A percentile compares a stretch with the other conserved stretches of the same genome.
These are phyloP conservation scores for Glonium stellatum DNA, from an alignment of 495 filamentous ascomycete species.

Conservation along the genomic window DNA sequence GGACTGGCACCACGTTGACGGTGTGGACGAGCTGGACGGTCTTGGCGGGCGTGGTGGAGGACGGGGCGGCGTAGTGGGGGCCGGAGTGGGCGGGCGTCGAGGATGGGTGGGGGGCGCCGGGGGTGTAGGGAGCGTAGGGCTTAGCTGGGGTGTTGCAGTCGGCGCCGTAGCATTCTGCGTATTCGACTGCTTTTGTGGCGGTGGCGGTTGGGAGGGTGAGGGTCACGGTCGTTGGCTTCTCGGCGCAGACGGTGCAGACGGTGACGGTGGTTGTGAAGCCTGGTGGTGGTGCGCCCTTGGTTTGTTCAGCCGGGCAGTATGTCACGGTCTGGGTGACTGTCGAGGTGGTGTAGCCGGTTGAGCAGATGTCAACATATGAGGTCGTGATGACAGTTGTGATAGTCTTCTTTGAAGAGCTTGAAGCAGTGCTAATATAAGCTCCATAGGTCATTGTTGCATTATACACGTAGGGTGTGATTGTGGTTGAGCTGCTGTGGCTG, in stretches of 20 bases:
- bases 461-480: too few species aligned
- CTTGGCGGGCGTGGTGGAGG: too few species aligned
- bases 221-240: neutral
- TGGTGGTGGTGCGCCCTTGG: constrained; percentile 29
- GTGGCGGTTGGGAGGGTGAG: neutral
- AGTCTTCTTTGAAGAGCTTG: neutral
- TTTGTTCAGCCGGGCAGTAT: neutral
- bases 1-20: too few species aligned
- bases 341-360: neutral
- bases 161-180: neutral
- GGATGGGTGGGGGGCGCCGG: too few species aligned
- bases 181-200: neutral
- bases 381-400: neutral
- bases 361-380: neutral
- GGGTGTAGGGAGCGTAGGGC: too few species aligned
- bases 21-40: too few species aligned
- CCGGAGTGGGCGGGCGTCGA: too few species aligned
- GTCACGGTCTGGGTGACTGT: neutral
- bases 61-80: too few species aligned
- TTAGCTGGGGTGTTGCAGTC: too few species aligned
- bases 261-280: constrained; percentile 45
- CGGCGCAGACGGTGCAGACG: constrained; percentile 28
- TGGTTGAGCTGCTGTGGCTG: too few species aligned
- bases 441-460: too few species aligned
- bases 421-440: neutral